Evolutionary conservation across 768 basidiomycete species (phyloP).

Genomic region (Rubroboletus satanas): DNA sequence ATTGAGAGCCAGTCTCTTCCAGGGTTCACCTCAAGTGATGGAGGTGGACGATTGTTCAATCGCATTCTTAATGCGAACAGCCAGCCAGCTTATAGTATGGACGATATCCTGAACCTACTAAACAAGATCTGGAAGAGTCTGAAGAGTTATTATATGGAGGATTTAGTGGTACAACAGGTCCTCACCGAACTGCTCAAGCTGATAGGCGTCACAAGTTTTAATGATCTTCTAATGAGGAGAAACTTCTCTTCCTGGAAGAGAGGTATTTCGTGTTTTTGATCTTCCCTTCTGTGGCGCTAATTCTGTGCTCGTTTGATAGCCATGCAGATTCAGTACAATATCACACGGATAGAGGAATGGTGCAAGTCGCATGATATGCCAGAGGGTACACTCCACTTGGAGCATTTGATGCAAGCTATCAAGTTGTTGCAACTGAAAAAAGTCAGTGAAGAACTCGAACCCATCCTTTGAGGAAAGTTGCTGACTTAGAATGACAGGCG

Average conservation of each 20-base stretch:
- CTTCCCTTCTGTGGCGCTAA: not conserved
- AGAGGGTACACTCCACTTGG: slow-evolving; percentile 93
- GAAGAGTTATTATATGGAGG: slow-evolving; percentile 98
- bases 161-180: slow-evolving; percentile 93
- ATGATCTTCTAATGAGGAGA: slow-evolving; percentile 95
- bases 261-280: slow-evolving; percentile 49
- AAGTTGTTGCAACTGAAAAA: slow-evolving; percentile 98
- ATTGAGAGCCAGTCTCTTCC: slow-evolving; percentile 98
- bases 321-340: slow-evolving; percentile 99
- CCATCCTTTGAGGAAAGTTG: slow-evolving; percentile 1
- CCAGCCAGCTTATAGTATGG: slow-evolving; percentile 94
- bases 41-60: slow-evolving; percentile 89
- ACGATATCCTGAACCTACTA: slow-evolving; percentile 92
- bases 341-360: slow-evolving; percentile 97
- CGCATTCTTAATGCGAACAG: slow-evolving; percentile 83
- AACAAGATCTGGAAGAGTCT: slow-evolving; percentile 98
- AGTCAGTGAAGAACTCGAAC: slow-evolving; percentile 39
- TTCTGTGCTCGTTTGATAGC: slow-evolving; percentile 45
- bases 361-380: slow-evolving; percentile 99
- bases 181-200: slow-evolving; percentile 92
- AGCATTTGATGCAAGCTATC: slow-evolving; percentile 99
- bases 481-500: slow-evolving; percentile 47
- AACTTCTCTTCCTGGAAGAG: slow-evolving; percentile 99
- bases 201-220: slow-evolving; percentile 95
- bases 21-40: slow-evolving; percentile 94